A percentile compares a stretch with the other conserved stretches of the same genome.
phyloP scores from a whole-genome alignment of 2,329 filamentous ascomycete genomes.

The Colletotrichum tabaci region DNA sequence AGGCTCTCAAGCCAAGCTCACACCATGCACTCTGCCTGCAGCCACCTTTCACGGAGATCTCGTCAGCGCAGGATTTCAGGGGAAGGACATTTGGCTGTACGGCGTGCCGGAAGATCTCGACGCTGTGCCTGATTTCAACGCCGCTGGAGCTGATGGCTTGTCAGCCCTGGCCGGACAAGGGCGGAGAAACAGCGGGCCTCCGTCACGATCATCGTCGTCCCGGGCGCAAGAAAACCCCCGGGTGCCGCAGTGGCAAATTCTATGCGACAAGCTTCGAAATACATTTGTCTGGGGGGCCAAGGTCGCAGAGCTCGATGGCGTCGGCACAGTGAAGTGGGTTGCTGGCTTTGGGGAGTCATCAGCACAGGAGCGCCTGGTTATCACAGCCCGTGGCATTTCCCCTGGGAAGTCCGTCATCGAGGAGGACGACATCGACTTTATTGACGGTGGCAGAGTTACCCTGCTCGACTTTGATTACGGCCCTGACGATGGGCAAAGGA shows the following conservation, averaged over 20 bases:
- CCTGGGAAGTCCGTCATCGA: conserved; percentile 71
- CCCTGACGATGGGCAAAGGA: conserved; percentile 66
- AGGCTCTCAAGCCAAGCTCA: conserved; percentile 68
- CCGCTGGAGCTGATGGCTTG: conserved; percentile 49
- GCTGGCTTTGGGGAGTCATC: conserved; percentile 65
- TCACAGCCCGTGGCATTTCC: conserved; percentile 79
- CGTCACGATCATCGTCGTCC: conserved; percentile 55
- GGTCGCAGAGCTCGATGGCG: conserved; percentile 75
- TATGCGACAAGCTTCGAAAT: conserved; percentile 79
- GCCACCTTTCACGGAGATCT: conserved; percentile 80
- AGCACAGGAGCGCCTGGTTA: conserved; percentile 72
- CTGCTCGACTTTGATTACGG: conserved; percentile 82
- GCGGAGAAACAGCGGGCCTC: conserved; percentile 59
- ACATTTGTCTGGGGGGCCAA: conserved; percentile 78
- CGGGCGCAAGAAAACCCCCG: conserved; percentile 55
- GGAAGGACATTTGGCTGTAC: conserved; percentile 83
- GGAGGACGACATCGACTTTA: conserved; percentile 80
- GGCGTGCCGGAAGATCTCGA: conserved; percentile 82
- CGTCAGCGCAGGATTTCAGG: conserved; percentile 80
- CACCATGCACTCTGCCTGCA: conserved; percentile 79
- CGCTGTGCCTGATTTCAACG: conserved; percentile 64
- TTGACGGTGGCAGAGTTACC: conserved; percentile 83
- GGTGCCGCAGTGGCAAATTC: conserved; percentile 77
- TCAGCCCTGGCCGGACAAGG: conserved; percentile 46
- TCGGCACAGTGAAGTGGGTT: conserved; percentile 82